Evolutionary conservation across 768 basidiomycete genomes (phyloP), one percentile per base, ranked within the genome.

Genomic region (Phylloporus sp.): DNA sequence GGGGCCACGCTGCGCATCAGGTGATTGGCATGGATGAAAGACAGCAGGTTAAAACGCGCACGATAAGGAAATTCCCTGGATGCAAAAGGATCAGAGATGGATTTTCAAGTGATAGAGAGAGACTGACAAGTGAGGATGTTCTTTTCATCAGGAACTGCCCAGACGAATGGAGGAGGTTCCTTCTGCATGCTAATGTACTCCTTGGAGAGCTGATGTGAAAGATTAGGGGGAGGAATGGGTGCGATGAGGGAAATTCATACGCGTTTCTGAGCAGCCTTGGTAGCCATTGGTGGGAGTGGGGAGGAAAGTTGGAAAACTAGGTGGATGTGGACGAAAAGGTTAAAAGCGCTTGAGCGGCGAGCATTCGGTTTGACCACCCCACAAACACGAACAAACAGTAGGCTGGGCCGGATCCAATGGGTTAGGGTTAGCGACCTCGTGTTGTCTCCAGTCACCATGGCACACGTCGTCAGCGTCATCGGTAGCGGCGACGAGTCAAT

Each of bases 61-160:
- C 93, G 65, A 96, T 89, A 65, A 96, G 82, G 69, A 81, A 97
- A 68, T 96, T 90, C 93, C 93, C 93, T 96, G 56, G 26, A n/a
- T 22, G 38, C n/a, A 46, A 48, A 21, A 33, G 18, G 27, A 50
- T 67, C 17, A 49, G 40, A 40, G 6, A 31, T 10, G 21, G 5
- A 18, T 46, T 52, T 47, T 43, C 38, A 42, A 43, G 23, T 40
- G 49, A 42, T 17, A 24, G 17, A 22, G 39, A 26, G 5, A 38
- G 15, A 76, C 92, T 69, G 64, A 96, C 93, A 97, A 45, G 80
- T 92, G 41, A 97, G 67, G 58, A 97, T 94, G 67, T 97, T 95
- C 82, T 93, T 93, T 78, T 98, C 95, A 59, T 96, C 93, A 13
- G 95, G 95, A 24, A 78, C 78, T 31, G 95, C 94, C 86, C 89